Evolutionary conservation across 1,284 basidiomycete genomes (phyloP), one percentile per base, ranked within the genome.

Genomic region (Hypsizygus ulmarius): DNA sequence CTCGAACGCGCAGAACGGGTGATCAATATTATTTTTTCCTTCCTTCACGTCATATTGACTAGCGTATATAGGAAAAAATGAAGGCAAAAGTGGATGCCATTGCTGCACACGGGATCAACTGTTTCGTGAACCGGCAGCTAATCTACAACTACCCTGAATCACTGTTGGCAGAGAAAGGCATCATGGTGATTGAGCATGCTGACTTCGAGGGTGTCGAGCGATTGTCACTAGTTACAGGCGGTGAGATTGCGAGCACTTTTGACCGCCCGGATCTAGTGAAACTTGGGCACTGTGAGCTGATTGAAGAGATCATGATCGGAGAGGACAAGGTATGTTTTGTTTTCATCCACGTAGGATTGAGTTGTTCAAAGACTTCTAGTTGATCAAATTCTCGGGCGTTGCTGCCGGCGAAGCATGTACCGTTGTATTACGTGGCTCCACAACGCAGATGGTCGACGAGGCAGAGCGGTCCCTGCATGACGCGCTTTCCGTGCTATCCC

Each of bases 101-200:
- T 63, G 93, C 94, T 15, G 69, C 88, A 0, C 95, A 97, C 63
- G 96, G 96, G 44, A 94, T 99, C 74, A 99, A 93, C 62, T 91
- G 88, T 69, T 99, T 99, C 67, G 93, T 99, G 59, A 99, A 99
- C 74, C 84, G 97, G 39, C 97, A 99, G 67, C 79, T 99, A 48
- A 94, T 99, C 71, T 99, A 99, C 84, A 99, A 99, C 77, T 99
- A 98, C 67, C 97, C 97, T 37, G 97, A 99, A 69, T 90, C 87
- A 1, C 75, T 99, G 0, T 79, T 99, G 14, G 80, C 96, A 8
- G 96, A 98, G 61, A 87, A 88, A 49, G 96, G 96, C 46, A 94
- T 99, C 70, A 78, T 97, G 83, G 87, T 86, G 47, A 99, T 99
- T 58, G 97, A 99, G 67, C 97, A 99, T 63, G 97, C 97, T 19